Base-by-base conservation (phyloP, 495 filamentous ascomycete genomes). In the Xanthoparmelia taractica region DNA sequence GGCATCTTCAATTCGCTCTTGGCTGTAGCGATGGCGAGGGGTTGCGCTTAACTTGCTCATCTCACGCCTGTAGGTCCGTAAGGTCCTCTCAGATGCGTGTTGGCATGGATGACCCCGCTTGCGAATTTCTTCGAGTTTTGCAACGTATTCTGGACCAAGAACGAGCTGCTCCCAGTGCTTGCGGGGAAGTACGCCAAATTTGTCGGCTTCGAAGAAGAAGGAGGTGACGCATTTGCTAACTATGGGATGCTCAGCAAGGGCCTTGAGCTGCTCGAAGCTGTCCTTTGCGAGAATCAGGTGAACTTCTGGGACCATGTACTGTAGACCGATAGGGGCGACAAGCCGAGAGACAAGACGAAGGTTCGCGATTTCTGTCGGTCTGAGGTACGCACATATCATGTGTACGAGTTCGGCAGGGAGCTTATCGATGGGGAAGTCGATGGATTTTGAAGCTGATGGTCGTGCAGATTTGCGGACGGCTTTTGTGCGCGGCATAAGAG, bases 341-440 rank as follows among this genome's bases (percentile, higher is more conserved):
- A n/a, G 20, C 4, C 37, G 37, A 17, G 59, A 61, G 20, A 61
- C 27, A 3, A 54, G 37, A 15, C 59, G 47, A 20, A 61, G 45
- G 17, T 54, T 61, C 8, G 59, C 47, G 15, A 41, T 7, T 41
- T 55, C 47, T 4, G 45, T 23, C 0, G 59, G 59, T 17, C 38
- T 61, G 8, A 61, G 59, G 13, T 61, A 54, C 23, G 23, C 25
- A 55, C 25, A 61, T 23, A 54, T 61, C 59, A 50, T 40, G 48
- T 61, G 47, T 12, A 55, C 4, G 37, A 55, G 12, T n/a, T 61
- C 47, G 1, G 34, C 12, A 2, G 48, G 45, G n/a, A 61, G 59
- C 12, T 55, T 34, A 31, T 38, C 36, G 48, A 55, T 31, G 8
- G 45, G 59, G 8, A 29, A 61, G 50, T 33, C 50, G 50, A 54